phyloP scores from a whole-genome alignment of 495 filamentous ascomycete species.

The Daldinia vernicosa region DNA sequence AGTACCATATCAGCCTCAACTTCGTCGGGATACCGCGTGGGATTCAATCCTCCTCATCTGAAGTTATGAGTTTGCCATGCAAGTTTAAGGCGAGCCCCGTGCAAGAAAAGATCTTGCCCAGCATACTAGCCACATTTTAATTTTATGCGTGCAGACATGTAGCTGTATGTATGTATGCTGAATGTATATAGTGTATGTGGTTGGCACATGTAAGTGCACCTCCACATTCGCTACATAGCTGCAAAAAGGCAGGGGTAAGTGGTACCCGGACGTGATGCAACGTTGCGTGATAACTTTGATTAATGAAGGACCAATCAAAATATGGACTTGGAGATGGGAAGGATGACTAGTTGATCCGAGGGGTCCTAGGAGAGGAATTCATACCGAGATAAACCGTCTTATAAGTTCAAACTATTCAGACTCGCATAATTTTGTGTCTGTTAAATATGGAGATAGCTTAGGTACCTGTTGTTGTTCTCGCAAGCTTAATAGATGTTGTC shows the following conservation, averaged over 20 bases:
- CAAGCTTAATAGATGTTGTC: constrained; percentile 17
- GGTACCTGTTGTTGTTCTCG: neutral
- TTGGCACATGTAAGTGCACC: constrained; percentile 17
- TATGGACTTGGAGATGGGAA: constrained; percentile 6
- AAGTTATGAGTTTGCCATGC: constrained; percentile 1
- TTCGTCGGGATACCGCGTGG: constrained; percentile 24
- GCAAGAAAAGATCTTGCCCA: constrained; percentile 18
- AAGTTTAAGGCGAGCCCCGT: constrained; percentile 1
- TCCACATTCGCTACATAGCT: constrained; percentile 28
- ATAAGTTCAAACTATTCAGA: neutral
- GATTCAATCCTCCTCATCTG: constrained; percentile 30
- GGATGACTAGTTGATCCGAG: constrained; percentile 15
- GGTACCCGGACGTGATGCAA: constrained; percentile 31
- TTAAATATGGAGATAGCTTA: neutral
- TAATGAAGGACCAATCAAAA: constrained; percentile 29
- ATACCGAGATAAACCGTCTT: neutral
- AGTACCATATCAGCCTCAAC: constrained; percentile 37
- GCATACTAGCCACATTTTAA: constrained; percentile 33
- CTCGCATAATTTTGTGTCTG: neutral
- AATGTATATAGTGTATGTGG: constrained; percentile 17
- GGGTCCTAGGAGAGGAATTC: constrained; percentile 6
- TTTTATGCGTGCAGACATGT: constrained; percentile 24
- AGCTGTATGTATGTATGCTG: constrained; percentile 8
- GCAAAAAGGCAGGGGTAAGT: constrained; percentile 25
- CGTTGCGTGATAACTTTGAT: constrained; percentile 38